Conservation (phyloP, 352 stramenopile species). For the Aphanomyces stellatus region DNA sequence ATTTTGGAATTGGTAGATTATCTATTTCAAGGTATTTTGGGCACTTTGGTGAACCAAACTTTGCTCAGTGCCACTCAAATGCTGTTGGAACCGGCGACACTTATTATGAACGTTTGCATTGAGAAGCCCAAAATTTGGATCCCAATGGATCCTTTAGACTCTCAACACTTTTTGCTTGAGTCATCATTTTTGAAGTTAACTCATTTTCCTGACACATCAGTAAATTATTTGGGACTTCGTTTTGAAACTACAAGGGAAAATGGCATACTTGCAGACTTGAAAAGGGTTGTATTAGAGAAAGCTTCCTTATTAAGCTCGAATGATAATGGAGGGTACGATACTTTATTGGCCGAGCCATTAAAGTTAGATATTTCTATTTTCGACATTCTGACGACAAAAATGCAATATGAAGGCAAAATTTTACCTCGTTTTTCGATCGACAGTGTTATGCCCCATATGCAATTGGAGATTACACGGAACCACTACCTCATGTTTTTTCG, state of each 20-base stretch:
- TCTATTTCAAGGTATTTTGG: conserved; percentile 70
- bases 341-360: conserved; percentile 31
- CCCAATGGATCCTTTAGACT: conserved; percentile 42
- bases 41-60: conserved; percentile 59
- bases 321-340: conserved; percentile 12
- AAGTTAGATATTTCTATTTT: conserved; percentile 56
- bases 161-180: conserved; percentile 48
- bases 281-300: conserved; percentile 38
- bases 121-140: conserved; percentile 58
- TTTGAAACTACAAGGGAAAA: neutral
- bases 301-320: conserved; percentile 35
- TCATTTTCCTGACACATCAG: conserved; percentile 41
- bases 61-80: conserved; percentile 62
- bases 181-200: conserved; percentile 42
- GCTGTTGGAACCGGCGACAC: conserved; percentile 42
- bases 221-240: conserved; percentile 21
- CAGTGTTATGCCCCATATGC: conserved; percentile 25
- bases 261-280: conserved; percentile 29
- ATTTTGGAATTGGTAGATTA: conserved; percentile 75
- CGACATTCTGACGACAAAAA: conserved; percentile 43
- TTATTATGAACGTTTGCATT: conserved; percentile 44
- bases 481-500: conserved; percentile 61
- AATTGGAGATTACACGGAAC: conserved; percentile 8
- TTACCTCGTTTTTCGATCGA: conserved; percentile 58
- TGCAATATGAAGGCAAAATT: conserved; percentile 28